phyloP scores from a whole-genome alignment of 352 stramenopile genomes.

The Globisporangium abappressorium region DNA sequence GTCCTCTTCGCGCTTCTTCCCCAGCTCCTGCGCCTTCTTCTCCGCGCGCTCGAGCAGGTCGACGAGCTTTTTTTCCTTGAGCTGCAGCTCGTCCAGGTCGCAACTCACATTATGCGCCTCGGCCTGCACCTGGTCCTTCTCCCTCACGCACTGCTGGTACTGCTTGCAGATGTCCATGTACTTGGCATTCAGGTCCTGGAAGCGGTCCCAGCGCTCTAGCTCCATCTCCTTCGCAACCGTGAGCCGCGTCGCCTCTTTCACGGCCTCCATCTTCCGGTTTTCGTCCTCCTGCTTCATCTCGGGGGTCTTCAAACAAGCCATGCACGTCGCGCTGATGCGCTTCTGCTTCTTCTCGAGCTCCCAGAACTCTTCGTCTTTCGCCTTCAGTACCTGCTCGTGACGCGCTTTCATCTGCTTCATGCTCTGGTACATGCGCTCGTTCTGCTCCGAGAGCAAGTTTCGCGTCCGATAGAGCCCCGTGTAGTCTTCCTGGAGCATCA shows the following conservation, averaged over 20 bases:
- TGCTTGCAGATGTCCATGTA: constrained; percentile 53
- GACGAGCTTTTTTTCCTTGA: constrained; percentile 33
- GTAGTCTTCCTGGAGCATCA: constrained; percentile 76
- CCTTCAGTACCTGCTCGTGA: constrained; percentile 44
- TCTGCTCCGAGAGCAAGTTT: constrained; percentile 36
- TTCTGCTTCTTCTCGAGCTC: constrained; percentile 67
- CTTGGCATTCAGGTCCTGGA: constrained; percentile 67
- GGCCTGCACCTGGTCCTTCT: constrained; percentile 25
- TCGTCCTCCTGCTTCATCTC: constrained; percentile 47
- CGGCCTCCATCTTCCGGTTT: constrained; percentile 33
- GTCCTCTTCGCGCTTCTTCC: constrained; percentile 21
- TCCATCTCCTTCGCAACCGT: constrained; percentile 55
- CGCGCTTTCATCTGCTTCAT: constrained; percentile 43
- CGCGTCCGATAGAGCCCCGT: constrained; percentile 54
- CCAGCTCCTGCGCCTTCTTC: constrained; percentile 28
- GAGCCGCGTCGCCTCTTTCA: constrained; percentile 48
- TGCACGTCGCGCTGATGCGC: constrained; percentile 40
- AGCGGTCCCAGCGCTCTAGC: constrained; percentile 60
- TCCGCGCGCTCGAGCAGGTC: constrained; percentile 20
- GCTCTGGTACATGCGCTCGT: constrained; percentile 40
- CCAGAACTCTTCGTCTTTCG: constrained; percentile 53
- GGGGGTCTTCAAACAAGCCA: constrained; percentile 48
- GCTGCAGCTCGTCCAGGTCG: constrained; percentile 18
- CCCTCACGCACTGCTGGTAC: constrained; percentile 29
- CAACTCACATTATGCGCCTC: constrained; percentile 17